Base-by-base conservation (phyloP, 2,329 filamentous ascomycete genomes). In the Penicillium sp. region DNA sequence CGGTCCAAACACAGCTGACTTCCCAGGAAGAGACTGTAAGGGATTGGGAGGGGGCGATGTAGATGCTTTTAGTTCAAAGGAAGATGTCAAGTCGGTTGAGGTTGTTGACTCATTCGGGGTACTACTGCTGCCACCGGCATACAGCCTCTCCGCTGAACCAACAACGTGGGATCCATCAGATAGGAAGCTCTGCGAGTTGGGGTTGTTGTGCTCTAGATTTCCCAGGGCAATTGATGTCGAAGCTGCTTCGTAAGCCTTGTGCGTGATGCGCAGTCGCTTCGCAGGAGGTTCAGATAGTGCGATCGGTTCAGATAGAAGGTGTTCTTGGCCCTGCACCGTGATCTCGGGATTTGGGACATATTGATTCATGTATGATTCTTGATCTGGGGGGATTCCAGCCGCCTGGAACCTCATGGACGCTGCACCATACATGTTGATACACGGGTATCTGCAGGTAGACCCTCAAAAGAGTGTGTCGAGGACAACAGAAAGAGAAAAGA, bases 91-190 rank as follows among this genome's bases (percentile, higher is more conserved):
- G 12, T 70, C 69, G 19, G 69, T 60, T 9, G 69, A 69, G 6
- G 67, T 67, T 13, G 58, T 62, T 19, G 69, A 70, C 27, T 63
- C 63, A 57, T 67, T 69, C 8, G 69, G 65, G 8, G 67, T 71
- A 45, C 57, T 67, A 42, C 52, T 61, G 33, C 47, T 66, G 9
- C 62, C 61, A 56, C 65, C 65, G 10, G 50, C 53, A 48, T 67
- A 55, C 37, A 50, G 37, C 5, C 54, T 61, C 33, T 60, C 59
- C 9, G 54, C 15, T 13, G 47, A 21, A 15, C 27, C 46, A 8
- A 43, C 51, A 10, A 19, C 35, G 29, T 58, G 55, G 43, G 37
- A 35, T 6, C 37, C 55, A 48, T 61, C 47, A 15, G 40, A 52
- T 13, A 55, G 19, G 8, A 47, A 50, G 23, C 31, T 37, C 8